Evolutionary conservation across 2,329 filamentous ascomycete species (phyloP), one percentile per base, ranked within the genome.

Genomic region (Colletotrichum higginsianum): DNA sequence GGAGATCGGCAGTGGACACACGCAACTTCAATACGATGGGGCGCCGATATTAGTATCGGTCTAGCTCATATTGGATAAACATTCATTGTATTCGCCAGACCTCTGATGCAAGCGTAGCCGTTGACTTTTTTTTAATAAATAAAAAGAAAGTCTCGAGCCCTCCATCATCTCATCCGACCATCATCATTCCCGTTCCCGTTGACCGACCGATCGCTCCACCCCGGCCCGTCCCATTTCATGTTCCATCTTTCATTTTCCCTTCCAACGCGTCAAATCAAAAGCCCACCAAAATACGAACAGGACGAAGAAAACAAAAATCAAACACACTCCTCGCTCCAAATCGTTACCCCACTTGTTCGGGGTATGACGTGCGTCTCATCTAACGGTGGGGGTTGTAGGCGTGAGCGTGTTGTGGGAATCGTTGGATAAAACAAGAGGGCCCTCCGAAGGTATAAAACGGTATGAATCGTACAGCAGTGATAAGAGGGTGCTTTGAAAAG

Each of bases 361-460:
- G 47, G 50, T 21, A 55, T 52, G 49, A 58, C 53, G 49, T 55
- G 58, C 55, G 52, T 64, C 52, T 72, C 69, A 44, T 72, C 69
- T 64, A 69, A 35, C 52, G 47, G 65, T 38, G 44, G 60, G 9
- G 63, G 40, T 53, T 55, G 13, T 53, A 44, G 49, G 61, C 46
- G 46, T 42, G 47, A 21, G 35, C 47, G 60, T 52, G 61, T 18
- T 55, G 61, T 49, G 69, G 69, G 65, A 72, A 72, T 72, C 69
- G 60, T 69, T 64, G 65, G 53, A 44, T 61, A 62, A 69, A 68
- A 61, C 62, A 65, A 62, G 49, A 46, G 46, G 53, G 61, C 66
- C 67, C 61, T 57, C 67, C 67, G 23, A 30, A 71, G 71, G 67
- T 73, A 73, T 73, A 70, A 56, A 61, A 61, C n/a, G 38, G 50